These are phyloP conservation scores for Arthrobotrys sinensis DNA, from an alignment of 2,329 filamentous ascomycete species.

Conservation along the genomic window DNA sequence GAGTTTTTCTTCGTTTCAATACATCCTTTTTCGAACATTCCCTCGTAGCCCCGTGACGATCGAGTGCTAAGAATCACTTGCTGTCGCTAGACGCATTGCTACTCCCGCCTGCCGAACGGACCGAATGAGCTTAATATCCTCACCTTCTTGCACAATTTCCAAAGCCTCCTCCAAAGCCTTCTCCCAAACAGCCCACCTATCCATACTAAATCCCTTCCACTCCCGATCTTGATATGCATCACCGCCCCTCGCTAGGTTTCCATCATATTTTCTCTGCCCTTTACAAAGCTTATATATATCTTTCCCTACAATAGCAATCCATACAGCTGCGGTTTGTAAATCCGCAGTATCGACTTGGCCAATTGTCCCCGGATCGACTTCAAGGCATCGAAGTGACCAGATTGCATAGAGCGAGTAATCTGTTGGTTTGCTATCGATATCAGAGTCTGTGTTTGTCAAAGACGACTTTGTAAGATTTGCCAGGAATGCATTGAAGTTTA, in stretches of 20 bases:
- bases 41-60: no score
- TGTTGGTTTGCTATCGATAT: not conserved
- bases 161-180: not conserved
- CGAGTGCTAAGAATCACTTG: not conserved
- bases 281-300: conserved; percentile 8
- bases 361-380: not conserved
- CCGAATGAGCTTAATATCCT: not conserved
- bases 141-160: conserved; percentile 3
- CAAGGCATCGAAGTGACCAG: conserved; percentile 32
- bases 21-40: no score
- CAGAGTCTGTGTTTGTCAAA: not conserved
- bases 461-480: conserved; percentile 8
- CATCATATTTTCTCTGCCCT: conserved; percentile 10
- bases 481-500: conserved; percentile 42
- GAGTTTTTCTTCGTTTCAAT: not conserved
- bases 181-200: conserved; percentile 28
- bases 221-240: not conserved
- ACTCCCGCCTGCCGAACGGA: not conserved
- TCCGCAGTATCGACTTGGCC: not conserved
- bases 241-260: conserved; percentile 20
- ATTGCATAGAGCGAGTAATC: conserved; percentile 37
- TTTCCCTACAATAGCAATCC: conserved; percentile 1
- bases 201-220: conserved; percentile 32
- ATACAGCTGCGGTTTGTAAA: conserved; percentile 23
- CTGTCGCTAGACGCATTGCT: not conserved